Evolutionary conservation across 345 rosid species (phyloP).

Genomic region (Pugionium dolabratum): DNA sequence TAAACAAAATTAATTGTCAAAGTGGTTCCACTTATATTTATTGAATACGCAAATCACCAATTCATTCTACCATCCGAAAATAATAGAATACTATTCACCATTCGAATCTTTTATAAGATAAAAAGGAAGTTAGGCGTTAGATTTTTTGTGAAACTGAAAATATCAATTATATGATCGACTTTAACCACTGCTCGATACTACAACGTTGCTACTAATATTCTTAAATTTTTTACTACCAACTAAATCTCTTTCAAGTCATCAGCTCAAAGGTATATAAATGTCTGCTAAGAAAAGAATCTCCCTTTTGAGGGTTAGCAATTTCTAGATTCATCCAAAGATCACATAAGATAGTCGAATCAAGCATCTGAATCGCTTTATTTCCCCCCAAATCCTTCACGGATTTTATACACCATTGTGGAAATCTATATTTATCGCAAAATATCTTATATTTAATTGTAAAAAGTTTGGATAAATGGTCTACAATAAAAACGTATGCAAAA

Average conservation of each 20-base stretch:
- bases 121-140: slow-evolving; percentile 20
- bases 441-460: not conserved
- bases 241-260: slow-evolving; percentile 36
- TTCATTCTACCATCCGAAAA: slow-evolving; percentile 3
- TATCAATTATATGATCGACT: slow-evolving; percentile 3
- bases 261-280: slow-evolving; percentile 26
- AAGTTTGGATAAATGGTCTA: not conserved
- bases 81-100: slow-evolving; percentile 4
- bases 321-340: slow-evolving; percentile 38
- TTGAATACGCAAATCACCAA: slow-evolving; percentile 16
- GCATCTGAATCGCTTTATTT: slow-evolving; percentile 38
- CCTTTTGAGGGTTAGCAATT: slow-evolving; percentile 21
- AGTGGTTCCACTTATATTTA: not conserved
- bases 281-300: slow-evolving; percentile 42
- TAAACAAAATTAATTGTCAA: too few species aligned
- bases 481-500: slow-evolving; percentile 14
- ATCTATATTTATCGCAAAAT: not conserved
- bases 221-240: slow-evolving; percentile 17
- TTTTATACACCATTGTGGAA: slow-evolving; percentile 25
- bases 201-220: slow-evolving; percentile 22
- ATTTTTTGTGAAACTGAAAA: slow-evolving; percentile 17
- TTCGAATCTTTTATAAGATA: slow-evolving; percentile 7
- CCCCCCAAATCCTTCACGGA: slow-evolving; percentile 34
- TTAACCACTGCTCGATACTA: slow-evolving; percentile 30
- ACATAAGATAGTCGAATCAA: slow-evolving; percentile 37